Base-by-base conservation (phyloP, 2,329 filamentous ascomycete species). In the Arthroderma uncinatum region DNA sequence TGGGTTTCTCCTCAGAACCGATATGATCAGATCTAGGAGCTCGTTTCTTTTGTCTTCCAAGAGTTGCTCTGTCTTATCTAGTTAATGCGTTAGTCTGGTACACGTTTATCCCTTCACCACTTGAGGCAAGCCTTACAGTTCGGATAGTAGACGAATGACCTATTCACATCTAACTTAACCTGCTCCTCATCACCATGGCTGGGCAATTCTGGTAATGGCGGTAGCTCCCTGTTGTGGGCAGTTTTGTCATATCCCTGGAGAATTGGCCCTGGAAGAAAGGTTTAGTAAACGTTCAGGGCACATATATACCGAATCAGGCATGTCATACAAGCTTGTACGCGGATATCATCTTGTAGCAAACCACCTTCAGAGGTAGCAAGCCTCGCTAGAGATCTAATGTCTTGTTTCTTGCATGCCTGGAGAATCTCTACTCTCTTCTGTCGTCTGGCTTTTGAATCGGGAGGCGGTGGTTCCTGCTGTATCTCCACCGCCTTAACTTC, bases 101-200 rank as follows among this genome's bases (percentile, higher is more conserved):
- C 57, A 56, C 4, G 9, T 30, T 4, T 30, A 50, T 28, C 28
- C 12, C 6, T 50, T 33, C 21, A 9, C 12, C 2, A 28, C 14
- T 33, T 28, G 16, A 47, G 53, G 52, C 50, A 34, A 58, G 57
- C 63, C 79, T 65, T 78, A 93, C 90, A 82, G 61, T 82, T 80
- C 10, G 93, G 93, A 70, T 98, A 98, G 74, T 96, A 94, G 60
- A 97, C 86, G 72, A 98, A 98, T n/a, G 93, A 91, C 57, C 93
- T 82, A 72, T 96, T 83, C 57, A 98, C 93, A 69, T 98, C 93
- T 52, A 97, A 79, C 66, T 85, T 81, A 39, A 98, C 90, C 73
- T 98, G 93, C 53, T 87, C 84, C 71, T 98, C 93, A 66, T 98
- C 93, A 34, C 75, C 76, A 72, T 98, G 93, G n/a, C 73, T 78